phyloP scores from a whole-genome alignment of 164 flowering plant species.

The Umbilicus rupestris region DNA sequence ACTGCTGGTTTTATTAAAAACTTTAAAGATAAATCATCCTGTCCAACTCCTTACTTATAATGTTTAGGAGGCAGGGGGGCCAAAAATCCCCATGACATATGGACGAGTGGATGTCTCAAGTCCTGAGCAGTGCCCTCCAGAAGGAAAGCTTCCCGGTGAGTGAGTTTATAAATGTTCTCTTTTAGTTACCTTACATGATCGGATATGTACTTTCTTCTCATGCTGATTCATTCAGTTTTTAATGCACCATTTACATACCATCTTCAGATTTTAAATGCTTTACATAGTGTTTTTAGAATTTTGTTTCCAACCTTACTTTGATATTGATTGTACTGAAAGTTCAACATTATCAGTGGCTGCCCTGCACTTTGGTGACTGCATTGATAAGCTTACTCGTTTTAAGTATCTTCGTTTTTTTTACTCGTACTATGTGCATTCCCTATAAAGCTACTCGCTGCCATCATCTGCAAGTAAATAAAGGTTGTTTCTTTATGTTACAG shows the following conservation, averaged over 20 bases:
- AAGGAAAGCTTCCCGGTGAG: constrained; percentile 95
- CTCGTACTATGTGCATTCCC: not conserved
- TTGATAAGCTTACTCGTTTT: not conserved
- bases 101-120: constrained; percentile 79
- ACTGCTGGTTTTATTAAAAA: not conserved
- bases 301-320: too few species aligned
- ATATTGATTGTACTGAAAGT: too few species aligned
- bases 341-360: too few species aligned
- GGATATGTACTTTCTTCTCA: too few species aligned
- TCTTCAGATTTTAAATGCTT: not conserved
- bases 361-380: too few species aligned
- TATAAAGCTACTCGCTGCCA: not conserved
- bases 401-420: not conserved
- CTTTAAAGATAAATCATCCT: not conserved
- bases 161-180: not conserved
- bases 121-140: constrained; percentile 86
- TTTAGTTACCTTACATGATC: too few species aligned
- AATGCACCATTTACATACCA: not conserved
- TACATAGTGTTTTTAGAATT: not conserved
- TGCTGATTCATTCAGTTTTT: not conserved
- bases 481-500: constrained; percentile 24
- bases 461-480: constrained; percentile 6
- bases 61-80: constrained; percentile 91
- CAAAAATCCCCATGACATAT: constrained; percentile 91
- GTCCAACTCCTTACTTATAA: not conserved